Conservation (phyloP, 192 early-diverging fungal genomes). For the Podila minutissima region DNA sequence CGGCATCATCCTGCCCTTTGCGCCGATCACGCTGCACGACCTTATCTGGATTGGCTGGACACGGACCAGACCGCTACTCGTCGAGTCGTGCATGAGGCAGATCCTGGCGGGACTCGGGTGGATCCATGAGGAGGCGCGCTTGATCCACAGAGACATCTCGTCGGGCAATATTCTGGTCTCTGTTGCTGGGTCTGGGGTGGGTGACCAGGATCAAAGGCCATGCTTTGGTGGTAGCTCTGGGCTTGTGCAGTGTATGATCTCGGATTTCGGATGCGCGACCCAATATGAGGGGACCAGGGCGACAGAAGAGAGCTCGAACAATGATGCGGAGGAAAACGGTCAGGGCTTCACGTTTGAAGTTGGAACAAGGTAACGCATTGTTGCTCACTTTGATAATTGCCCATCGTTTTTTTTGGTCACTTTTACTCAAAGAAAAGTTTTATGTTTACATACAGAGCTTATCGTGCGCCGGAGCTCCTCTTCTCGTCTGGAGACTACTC, state of each 20-base stretch:
- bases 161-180: slow-evolving; percentile 35
- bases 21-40: slow-evolving; percentile 17
- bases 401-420: neutral
- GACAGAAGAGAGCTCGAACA: neutral
- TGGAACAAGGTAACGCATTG: slow-evolving; percentile 24
- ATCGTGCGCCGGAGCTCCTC: slow-evolving; percentile 60
- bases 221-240: neutral
- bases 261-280: slow-evolving; percentile 41
- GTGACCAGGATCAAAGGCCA: neutral
- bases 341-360: slow-evolving; percentile 44
- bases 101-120: slow-evolving; percentile 30
- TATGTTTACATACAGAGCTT: slow-evolving; percentile 29
- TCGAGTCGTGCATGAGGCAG: slow-evolving; percentile 41
- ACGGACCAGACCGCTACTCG: slow-evolving; percentile 17
- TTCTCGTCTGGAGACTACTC: slow-evolving; percentile 54
- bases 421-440: neutral
- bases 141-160: slow-evolving; percentile 44
- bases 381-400: neutral
- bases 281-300: neutral
- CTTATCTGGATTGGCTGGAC: slow-evolving; percentile 40
- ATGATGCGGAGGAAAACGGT: neutral
- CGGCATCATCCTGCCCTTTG: slow-evolving; percentile 31
- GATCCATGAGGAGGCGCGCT: slow-evolving; percentile 33
- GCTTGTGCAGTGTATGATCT: slow-evolving; percentile 36
- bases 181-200: neutral